Evolutionary conservation across 257 asterid species (phyloP).

Genomic region (Ilex asprella): DNA sequence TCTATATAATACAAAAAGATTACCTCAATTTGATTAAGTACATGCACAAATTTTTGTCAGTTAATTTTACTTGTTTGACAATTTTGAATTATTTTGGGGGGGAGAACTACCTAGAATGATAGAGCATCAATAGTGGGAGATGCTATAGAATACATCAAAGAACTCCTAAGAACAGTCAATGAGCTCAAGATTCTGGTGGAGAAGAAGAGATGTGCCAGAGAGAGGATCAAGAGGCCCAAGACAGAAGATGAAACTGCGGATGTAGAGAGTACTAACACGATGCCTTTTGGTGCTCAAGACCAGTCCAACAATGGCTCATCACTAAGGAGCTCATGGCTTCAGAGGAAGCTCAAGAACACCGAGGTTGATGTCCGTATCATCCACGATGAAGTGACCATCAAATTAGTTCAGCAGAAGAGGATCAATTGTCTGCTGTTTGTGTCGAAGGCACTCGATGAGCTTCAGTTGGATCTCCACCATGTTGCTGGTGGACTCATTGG

Average conservation of each 20-base stretch:
- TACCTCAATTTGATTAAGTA: too few relatives aligned
- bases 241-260: conserved; percentile 19
- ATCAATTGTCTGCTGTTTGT: conserved; percentile 66
- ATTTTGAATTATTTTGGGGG: not conserved
- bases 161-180: conserved; percentile 52
- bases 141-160: conserved; percentile 52
- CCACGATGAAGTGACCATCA: conserved; percentile 77
- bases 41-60: conserved; percentile 1
- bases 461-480: conserved; percentile 81
- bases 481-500: conserved; percentile 95
- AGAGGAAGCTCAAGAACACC: conserved; percentile 63
- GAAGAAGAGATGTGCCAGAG: conserved; percentile 61
- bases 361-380: conserved; percentile 84
- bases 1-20: too few relatives aligned
- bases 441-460: conserved; percentile 74
- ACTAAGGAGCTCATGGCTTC: conserved; percentile 82
- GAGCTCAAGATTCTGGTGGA: conserved; percentile 52
- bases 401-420: conserved; percentile 85
- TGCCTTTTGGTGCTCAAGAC: conserved; percentile 40
- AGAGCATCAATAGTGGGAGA: conserved; percentile 59
- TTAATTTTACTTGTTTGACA: not conserved
- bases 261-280: conserved; percentile 25
- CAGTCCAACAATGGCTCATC: conserved; percentile 41
- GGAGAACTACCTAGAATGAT: conserved; percentile 28
- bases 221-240: conserved; percentile 60